Percentiles rank a stretch among this genome's conserved stretches.
Evolutionary conservation across 371 early-diverging fungal species (phyloP).

Genomic region (Zychaea mexicana): DNA sequence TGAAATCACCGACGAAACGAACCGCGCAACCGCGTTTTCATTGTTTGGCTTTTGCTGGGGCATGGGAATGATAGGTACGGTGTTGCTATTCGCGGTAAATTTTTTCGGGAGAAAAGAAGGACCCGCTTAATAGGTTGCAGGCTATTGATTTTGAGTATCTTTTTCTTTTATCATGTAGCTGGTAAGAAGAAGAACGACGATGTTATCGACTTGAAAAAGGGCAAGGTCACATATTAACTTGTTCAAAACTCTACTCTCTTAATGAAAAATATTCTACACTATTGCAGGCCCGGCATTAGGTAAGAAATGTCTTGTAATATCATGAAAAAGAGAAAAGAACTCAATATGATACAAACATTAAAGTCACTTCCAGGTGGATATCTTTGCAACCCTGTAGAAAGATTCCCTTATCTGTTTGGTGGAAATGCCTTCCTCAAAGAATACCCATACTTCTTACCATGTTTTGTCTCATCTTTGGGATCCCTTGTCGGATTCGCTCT

Average conservation of each 20-base stretch:
- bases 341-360: too few species aligned
- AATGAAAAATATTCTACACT: too few species aligned
- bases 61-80: constrained; percentile 59
- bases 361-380: too few species aligned
- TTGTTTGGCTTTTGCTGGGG: constrained; percentile 74
- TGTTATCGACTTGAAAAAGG: too few species aligned
- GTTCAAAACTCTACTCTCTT: too few species aligned
- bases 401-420: constrained; percentile 75
- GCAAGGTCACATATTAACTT: too few species aligned
- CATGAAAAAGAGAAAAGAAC: too few species aligned
- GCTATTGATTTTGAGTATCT: too few species aligned
- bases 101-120: neutral
- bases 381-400: constrained; percentile 73
- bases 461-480: constrained; percentile 69
- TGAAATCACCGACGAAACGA: constrained; percentile 85
- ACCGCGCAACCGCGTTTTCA: constrained; percentile 70
- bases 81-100: neutral
- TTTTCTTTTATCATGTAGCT: too few species aligned
- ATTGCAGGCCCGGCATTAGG: neutral
- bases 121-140: too few species aligned
- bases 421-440: constrained; percentile 57
- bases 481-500: constrained; percentile 67
- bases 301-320: too few species aligned
- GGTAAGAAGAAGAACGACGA: too few species aligned
- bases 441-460: constrained; percentile 90